phyloP scores from a whole-genome alignment of 2,329 filamentous ascomycete species.

The Ophiostoma tasmaniense region DNA sequence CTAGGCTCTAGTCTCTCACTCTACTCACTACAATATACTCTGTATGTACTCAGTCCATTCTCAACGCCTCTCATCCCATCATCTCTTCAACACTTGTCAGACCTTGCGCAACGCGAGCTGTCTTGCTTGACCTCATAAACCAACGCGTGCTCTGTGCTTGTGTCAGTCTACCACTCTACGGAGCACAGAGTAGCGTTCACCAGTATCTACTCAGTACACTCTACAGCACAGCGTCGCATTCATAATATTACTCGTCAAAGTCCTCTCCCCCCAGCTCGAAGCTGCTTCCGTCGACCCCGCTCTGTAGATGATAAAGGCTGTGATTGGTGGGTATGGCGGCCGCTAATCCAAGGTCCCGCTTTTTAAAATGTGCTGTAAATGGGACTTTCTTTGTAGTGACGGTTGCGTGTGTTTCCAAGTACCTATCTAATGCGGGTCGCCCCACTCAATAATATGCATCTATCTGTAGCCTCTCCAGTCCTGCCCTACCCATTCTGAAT shows the following conservation, averaged over 20 bases:
- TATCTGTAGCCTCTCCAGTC: neutral
- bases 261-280: slow-evolving; percentile 3
- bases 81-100: neutral
- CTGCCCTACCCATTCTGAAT: neutral
- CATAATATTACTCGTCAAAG: neutral
- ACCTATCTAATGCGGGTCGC: neutral
- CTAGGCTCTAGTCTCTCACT: neutral
- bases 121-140: neutral
- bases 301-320: neutral
- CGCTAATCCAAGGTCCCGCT: slow-evolving; percentile 13
- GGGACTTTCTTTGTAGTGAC: slow-evolving; percentile 1
- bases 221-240: neutral
- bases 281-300: slow-evolving; percentile 10
- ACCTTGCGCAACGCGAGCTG: slow-evolving; percentile 5
- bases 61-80: neutral
- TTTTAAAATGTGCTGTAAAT: slow-evolving; percentile 14
- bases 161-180: neutral
- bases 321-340: neutral
- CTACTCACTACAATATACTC: no score
- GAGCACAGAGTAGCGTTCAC: neutral
- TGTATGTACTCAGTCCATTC: neutral
- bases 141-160: neutral
- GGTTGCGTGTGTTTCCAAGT: neutral
- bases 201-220: neutral
- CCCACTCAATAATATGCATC: slow-evolving; percentile 7